Conservation (phyloP, 257 asterid species). For the Voacanga thouarsii region DNA sequence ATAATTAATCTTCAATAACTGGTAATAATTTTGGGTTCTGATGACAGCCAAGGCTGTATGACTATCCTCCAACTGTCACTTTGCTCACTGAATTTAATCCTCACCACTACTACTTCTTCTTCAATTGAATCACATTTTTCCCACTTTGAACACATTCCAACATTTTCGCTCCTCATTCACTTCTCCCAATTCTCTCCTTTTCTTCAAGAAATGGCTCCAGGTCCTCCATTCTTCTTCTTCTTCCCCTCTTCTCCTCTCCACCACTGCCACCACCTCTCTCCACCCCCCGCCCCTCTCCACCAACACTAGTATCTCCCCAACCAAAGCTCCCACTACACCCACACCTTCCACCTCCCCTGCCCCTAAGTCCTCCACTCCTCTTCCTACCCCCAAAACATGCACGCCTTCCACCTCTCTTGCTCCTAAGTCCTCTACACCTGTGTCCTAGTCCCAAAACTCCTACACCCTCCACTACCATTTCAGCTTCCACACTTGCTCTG, state of each 20-base stretch:
- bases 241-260: background rate
- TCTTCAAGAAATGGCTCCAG: slow-evolving; percentile 11
- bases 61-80: slow-evolving; percentile 31
- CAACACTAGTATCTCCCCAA: slow-evolving; percentile 19
- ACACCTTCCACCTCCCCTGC: slow-evolving; percentile 27
- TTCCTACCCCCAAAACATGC: slow-evolving; percentile 21
- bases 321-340: slow-evolving; percentile 25
- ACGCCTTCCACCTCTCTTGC: slow-evolving; percentile 17
- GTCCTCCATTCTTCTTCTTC: slow-evolving; percentile 4
- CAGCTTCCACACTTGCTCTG: slow-evolving; percentile 74
- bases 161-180: no score
- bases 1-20: background rate
- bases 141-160: background rate
- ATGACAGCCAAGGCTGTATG: slow-evolving; percentile 10
- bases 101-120: background rate
- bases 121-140: background rate
- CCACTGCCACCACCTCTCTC: slow-evolving; percentile 16
- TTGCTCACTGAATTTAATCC: background rate
- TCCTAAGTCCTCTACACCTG: slow-evolving; percentile 16
- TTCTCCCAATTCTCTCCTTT: background rate
- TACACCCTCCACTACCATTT: slow-evolving; percentile 26
- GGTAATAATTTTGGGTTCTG: background rate
- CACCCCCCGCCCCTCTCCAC: slow-evolving; percentile 29
- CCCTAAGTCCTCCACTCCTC: slow-evolving; percentile 22
- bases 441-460: slow-evolving; percentile 17